Evolutionary conservation across 129 eudicot genomes (phyloP).

Genomic region (Saussurea involucrata): DNA sequence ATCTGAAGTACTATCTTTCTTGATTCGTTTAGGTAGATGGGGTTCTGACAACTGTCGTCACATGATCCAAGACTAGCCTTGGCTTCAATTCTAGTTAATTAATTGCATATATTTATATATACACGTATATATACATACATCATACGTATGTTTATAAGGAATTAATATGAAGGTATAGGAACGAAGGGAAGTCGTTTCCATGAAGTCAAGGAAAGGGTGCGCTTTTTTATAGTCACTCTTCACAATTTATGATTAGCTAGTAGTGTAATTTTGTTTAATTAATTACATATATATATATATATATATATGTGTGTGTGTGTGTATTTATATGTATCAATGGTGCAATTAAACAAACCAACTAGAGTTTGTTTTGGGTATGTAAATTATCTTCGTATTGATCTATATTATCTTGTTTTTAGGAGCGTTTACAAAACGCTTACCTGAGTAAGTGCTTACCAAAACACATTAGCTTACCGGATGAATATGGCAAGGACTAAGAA

Average conservation of each 20-base stretch:
- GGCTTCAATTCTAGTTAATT: background rate
- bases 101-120: background rate
- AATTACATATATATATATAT: background rate
- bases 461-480: too few species aligned
- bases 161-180: background rate
- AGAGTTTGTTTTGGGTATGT: conserved; percentile 3
- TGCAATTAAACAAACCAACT: background rate
- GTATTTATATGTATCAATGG: background rate
- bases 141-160: background rate
- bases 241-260: background rate
- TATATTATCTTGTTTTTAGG: background rate
- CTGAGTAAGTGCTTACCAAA: too few species aligned
- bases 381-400: background rate
- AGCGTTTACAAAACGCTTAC: too few species aligned
- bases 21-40: conserved; percentile 59
- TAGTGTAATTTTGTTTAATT: background rate
- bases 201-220: background rate
- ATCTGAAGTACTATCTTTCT: conserved; percentile 60
- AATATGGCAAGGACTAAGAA: too few species aligned
- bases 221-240: conserved; percentile 1
- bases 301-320: background rate
- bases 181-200: background rate
- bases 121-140: background rate
- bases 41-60: conserved; percentile 2
- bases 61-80: background rate